phyloP scores from a whole-genome alignment of 805 yeast genomes.

The Brettanomyces naardenensis region DNA sequence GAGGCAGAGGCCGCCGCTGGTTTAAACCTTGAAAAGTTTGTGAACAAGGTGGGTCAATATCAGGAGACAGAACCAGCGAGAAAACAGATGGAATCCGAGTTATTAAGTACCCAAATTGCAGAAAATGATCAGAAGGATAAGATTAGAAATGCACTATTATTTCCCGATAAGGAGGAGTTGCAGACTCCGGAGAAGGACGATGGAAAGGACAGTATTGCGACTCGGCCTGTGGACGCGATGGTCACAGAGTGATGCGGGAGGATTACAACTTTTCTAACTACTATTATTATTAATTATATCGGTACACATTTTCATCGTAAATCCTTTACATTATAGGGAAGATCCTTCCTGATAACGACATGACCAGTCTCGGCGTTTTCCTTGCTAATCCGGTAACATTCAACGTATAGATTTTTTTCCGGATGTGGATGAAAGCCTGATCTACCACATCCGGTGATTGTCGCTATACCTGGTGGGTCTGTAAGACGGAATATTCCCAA shows the following conservation, averaged over 20 bases:
- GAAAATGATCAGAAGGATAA: conserved; percentile 28
- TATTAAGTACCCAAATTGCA: conserved; percentile 19
- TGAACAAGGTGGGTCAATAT: conserved; percentile 55
- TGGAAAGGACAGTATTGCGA: conserved; percentile 1
- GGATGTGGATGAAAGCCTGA: conserved; percentile 58
- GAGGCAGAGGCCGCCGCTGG: conserved; percentile 94
- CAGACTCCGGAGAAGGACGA: conserved; percentile 4
- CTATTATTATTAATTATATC: background rate
- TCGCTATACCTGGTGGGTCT: conserved; percentile 56
- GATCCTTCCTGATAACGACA: conserved; percentile 34
- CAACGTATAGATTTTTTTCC: conserved; percentile 40
- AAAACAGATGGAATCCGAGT: conserved; percentile 31
- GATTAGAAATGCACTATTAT: conserved; percentile 19
- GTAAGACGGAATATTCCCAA: conserved; percentile 55
- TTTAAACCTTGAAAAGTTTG: conserved; percentile 56
- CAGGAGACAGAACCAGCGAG: conserved; percentile 41
- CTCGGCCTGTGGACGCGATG: conserved; percentile 1
- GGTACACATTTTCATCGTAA: conserved; percentile 29
- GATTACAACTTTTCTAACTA: background rate
- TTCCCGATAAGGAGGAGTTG: conserved; percentile 14
- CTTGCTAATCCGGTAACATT: conserved; percentile 29
- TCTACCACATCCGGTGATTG: conserved; percentile 41
- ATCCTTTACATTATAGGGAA: conserved; percentile 44
- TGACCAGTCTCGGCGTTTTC: conserved; percentile 34
- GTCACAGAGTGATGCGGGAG: conserved; percentile 2